phyloP scores from a whole-genome alignment of 208 protist species.

The Leishmania martiniquensis region DNA sequence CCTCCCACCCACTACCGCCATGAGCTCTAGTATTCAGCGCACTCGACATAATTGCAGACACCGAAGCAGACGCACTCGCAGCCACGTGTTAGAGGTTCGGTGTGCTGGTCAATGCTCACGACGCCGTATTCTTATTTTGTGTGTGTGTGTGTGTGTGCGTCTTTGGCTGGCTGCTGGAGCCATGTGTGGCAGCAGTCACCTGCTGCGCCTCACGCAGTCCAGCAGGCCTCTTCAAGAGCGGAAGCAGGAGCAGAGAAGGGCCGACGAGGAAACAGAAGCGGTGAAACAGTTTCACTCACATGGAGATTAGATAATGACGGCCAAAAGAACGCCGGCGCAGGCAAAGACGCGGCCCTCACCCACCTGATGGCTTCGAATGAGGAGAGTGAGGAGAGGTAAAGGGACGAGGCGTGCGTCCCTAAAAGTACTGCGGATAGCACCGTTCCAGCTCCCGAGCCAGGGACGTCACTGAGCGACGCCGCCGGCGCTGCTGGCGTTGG shows the following conservation, averaged over 20 bases:
- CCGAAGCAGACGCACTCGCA: neutral
- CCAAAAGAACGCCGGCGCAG: neutral
- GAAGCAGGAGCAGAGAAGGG: neutral
- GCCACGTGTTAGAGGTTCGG: neutral
- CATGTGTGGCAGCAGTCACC: neutral
- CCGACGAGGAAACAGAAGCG: neutral
- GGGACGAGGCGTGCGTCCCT: neutral
- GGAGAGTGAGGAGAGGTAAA: neutral
- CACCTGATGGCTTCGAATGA: neutral
- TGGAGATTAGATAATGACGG: neutral
- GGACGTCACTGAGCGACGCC: slow-evolving; percentile 11
- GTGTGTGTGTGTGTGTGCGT: too few species aligned
- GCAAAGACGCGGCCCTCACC: neutral
- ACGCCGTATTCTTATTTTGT: neutral
- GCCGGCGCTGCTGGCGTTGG: neutral
- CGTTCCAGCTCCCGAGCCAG: slow-evolving; percentile 17
- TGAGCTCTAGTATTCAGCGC: neutral
- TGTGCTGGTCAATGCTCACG: neutral
- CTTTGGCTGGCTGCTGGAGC: neutral
- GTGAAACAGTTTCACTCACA: neutral
- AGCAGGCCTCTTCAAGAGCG: neutral
- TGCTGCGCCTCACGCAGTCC: neutral
- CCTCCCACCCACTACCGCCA: neutral
- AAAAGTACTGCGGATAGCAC: slow-evolving; percentile 28
- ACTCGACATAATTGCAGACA: neutral